Evolutionary conservation across 345 rosid species (phyloP).

Genomic region (Balakata baccata): DNA sequence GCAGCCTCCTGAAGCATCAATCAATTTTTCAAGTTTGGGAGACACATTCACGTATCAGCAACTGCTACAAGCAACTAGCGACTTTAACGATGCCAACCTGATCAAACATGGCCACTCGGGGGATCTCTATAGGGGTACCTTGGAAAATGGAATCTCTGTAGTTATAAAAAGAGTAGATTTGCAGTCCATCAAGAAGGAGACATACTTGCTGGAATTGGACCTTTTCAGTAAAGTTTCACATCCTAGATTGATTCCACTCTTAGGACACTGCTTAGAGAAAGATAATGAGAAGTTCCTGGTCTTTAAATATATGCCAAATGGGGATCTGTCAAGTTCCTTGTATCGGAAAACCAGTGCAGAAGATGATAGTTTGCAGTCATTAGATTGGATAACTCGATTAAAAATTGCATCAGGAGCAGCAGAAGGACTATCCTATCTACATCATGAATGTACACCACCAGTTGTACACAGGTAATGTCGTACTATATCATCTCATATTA

Average conservation of each 20-base stretch:
- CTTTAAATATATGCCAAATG: conserved; percentile 84
- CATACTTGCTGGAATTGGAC: conserved; percentile 68
- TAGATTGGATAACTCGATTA: conserved; percentile 98
- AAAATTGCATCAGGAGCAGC: conserved; percentile 96
- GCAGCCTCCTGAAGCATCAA: conserved; percentile 44
- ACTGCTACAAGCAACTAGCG: conserved; percentile 67
- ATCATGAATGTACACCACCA: conserved; percentile 88
- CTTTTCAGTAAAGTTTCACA: conserved; percentile 71
- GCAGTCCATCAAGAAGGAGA: conserved; percentile 50
- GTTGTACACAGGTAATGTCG: conserved; percentile 75
- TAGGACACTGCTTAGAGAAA: conserved; percentile 81
- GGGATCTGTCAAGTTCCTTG: conserved; percentile 76
- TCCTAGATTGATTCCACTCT: conserved; percentile 72
- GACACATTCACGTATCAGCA: conserved; percentile 70
- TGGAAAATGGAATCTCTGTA: conserved; percentile 58
- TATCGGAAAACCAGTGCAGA: conserved; percentile 55
- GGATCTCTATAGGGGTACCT: conserved; percentile 65
- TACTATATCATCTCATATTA: not conserved
- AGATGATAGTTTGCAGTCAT: conserved; percentile 70
- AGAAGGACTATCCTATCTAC: conserved; percentile 76
- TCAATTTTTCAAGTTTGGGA: conserved; percentile 66
- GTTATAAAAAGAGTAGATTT: conserved; percentile 72
- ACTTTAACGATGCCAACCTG: conserved; percentile 64
- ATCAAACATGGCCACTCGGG: conserved; percentile 95
- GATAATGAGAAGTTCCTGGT: conserved; percentile 79